Percentiles rank a stretch among this genome's conserved stretches.
Conservation (phyloP, 495 filamentous ascomycete genomes). For the Thozetella sp. region DNA sequence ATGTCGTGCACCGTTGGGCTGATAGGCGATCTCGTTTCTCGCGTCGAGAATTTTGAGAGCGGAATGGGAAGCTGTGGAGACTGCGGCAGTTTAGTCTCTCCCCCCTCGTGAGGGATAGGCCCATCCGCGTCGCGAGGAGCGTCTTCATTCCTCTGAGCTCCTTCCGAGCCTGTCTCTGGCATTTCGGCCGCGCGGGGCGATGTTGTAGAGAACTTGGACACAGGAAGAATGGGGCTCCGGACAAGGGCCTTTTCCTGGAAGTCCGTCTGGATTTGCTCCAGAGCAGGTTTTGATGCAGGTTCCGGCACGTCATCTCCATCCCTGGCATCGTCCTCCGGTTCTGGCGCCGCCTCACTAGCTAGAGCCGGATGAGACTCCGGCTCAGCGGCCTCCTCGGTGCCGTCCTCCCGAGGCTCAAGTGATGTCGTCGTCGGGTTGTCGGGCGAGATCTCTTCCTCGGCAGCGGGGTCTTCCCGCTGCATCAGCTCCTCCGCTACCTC, state of each 20-base stretch:
- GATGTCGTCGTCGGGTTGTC: background rate
- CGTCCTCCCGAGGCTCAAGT: background rate
- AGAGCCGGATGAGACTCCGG: too few relatives aligned
- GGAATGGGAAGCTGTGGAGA: slow-evolving; percentile 33
- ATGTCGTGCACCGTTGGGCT: slow-evolving; percentile 6
- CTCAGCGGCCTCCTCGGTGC: too few relatives aligned
- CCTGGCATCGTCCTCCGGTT: background rate
- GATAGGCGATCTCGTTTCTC: slow-evolving; percentile 23
- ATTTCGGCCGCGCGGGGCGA: slow-evolving; percentile 4
- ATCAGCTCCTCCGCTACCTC: slow-evolving; percentile 5
- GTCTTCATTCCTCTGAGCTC: background rate
- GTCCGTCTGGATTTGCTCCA: background rate
- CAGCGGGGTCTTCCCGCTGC: background rate
- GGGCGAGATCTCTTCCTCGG: background rate
- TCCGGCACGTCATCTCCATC: background rate
- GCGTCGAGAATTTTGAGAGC: slow-evolving; percentile 51
- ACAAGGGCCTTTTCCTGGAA: background rate
- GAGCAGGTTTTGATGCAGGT: slow-evolving; percentile 11
- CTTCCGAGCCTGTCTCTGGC: slow-evolving; percentile 3
- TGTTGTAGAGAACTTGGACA: slow-evolving; percentile 29
- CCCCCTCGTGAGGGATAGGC: too few relatives aligned
- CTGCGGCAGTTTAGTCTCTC: background rate
- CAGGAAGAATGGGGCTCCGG: slow-evolving; percentile 9
- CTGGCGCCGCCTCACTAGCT: too few relatives aligned
- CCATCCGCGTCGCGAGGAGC: background rate